Percentiles rank a stretch among this genome's conserved stretches.
These are phyloP conservation scores for Aspergillus neotritici DNA, from an alignment of 2,329 filamentous ascomycete species.

Conservation along the genomic window DNA sequence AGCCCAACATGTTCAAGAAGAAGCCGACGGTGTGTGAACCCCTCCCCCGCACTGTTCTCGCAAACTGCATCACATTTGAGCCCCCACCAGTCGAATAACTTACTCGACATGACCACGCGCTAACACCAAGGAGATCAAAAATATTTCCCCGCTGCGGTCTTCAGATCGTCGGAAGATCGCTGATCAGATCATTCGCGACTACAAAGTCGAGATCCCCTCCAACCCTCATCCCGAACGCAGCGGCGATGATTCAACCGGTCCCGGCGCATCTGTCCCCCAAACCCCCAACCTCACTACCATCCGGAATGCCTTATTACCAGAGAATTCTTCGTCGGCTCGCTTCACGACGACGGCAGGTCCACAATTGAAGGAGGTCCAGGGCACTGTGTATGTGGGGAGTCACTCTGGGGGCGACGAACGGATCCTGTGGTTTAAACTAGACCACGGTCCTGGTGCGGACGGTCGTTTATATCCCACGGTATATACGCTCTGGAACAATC, in stretches of 20 bases:
- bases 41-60: conserved; percentile 25
- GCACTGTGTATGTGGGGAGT: conserved; percentile 59
- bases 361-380: conserved; percentile 55
- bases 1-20: conserved; percentile 55
- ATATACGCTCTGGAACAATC: conserved; percentile 62
- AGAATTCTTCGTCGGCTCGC: conserved; percentile 56
- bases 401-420: conserved; percentile 54
- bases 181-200: conserved; percentile 61
- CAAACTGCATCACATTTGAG: conserved; percentile 6
- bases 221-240: conserved; percentile 25
- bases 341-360: conserved; percentile 62
- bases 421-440: conserved; percentile 60
- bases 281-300: conserved; percentile 46
- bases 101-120: not conserved
- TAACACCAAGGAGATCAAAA: conserved; percentile 53
- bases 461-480: conserved; percentile 46
- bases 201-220: conserved; percentile 47
- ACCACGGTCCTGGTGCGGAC: conserved; percentile 45
- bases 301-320: conserved; percentile 57
- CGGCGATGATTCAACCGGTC: conserved; percentile 29
- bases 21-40: conserved; percentile 49
- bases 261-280: conserved; percentile 41
- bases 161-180: conserved; percentile 63
- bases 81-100: not conserved
- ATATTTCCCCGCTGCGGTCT: conserved; percentile 59